Evolutionary conservation across 2,329 filamentous ascomycete species (phyloP).

Genomic region (Albophoma yamanashiensis): DNA sequence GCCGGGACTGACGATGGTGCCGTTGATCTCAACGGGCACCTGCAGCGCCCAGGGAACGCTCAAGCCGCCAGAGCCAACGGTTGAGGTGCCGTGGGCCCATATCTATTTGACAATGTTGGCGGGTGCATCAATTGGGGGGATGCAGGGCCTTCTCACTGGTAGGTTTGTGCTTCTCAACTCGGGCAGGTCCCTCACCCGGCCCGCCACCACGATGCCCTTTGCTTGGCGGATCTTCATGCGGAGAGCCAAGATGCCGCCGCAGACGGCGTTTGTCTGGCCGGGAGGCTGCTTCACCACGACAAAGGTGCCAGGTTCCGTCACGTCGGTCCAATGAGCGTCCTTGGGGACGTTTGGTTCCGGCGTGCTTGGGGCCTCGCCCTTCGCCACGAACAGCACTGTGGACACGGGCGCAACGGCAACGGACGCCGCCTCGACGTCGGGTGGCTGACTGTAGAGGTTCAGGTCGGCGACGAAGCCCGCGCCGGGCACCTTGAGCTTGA

Average conservation of each 20-base stretch:
- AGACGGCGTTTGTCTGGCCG: slow-evolving; percentile 56
- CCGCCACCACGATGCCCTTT: slow-evolving; percentile 54
- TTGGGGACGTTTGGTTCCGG: slow-evolving; percentile 39
- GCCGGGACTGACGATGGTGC: slow-evolving; percentile 35
- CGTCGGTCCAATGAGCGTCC: slow-evolving; percentile 59
- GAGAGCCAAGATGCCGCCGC: slow-evolving; percentile 68
- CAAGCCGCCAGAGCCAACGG: slow-evolving; percentile 45
- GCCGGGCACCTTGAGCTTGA: slow-evolving; percentile 55
- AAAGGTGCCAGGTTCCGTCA: slow-evolving; percentile 47
- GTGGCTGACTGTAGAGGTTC: slow-evolving; percentile 19
- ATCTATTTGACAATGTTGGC: slow-evolving; percentile 23
- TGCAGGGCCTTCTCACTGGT: slow-evolving; percentile 32
- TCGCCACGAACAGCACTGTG: slow-evolving; percentile 53
- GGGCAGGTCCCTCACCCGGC: slow-evolving; percentile 54
- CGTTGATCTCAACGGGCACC: slow-evolving; percentile 31
- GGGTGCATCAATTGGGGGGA: not conserved
- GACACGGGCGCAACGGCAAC: slow-evolving; percentile 42
- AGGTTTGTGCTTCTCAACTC: slow-evolving; percentile 46
- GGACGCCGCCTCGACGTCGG: slow-evolving; percentile 11
- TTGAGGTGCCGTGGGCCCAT: slow-evolving; percentile 45
- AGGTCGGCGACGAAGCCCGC: slow-evolving; percentile 58
- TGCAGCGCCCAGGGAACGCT: slow-evolving; percentile 44
- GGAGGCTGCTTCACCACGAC: slow-evolving; percentile 56
- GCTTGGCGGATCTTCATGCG: slow-evolving; percentile 54
- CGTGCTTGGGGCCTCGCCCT: slow-evolving; percentile 27